Conservation (phyloP, 805 yeast genomes). For the Geotrichum ghanense region DNA sequence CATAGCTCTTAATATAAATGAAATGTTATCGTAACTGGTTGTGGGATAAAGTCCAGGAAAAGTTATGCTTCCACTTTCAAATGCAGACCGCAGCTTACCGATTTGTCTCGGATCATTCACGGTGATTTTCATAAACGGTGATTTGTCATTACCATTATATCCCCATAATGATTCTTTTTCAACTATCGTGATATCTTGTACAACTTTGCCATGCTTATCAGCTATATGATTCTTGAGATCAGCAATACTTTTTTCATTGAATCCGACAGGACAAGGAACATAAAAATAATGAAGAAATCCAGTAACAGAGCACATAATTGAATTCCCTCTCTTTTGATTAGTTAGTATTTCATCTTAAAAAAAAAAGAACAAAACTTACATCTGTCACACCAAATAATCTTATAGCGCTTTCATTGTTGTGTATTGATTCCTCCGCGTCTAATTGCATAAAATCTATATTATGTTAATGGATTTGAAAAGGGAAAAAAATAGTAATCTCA, state of each 20-base stretch:
- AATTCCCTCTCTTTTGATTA: slow-evolving; percentile 49
- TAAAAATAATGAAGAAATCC: slow-evolving; percentile 87
- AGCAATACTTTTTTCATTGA: slow-evolving; percentile 44
- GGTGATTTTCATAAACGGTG: slow-evolving; percentile 68
- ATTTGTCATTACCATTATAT: slow-evolving; percentile 61
- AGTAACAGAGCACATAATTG: slow-evolving; percentile 79
- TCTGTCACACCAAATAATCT: slow-evolving; percentile 88
- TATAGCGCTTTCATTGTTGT: slow-evolving; percentile 41
- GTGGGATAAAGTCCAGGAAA: slow-evolving; percentile 53
- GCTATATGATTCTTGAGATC: slow-evolving; percentile 36
- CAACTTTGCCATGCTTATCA: slow-evolving; percentile 34
- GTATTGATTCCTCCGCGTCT: slow-evolving; percentile 78
- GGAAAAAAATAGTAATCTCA: not conserved
- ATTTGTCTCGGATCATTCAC: slow-evolving; percentile 57
- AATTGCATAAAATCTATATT: slow-evolving; percentile 70
- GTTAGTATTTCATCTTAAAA: no score
- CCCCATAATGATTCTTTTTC: slow-evolving; percentile 91
- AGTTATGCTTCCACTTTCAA: slow-evolving; percentile 70
- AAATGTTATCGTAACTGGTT: slow-evolving; percentile 82
- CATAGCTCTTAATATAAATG: slow-evolving; percentile 77
- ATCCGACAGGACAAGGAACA: slow-evolving; percentile 81
- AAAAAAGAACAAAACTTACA: slow-evolving; percentile 8
- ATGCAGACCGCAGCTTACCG: slow-evolving; percentile 59
- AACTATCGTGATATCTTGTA: slow-evolving; percentile 51
- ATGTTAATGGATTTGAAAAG: not conserved